Conservation (phyloP, 371 early-diverging fungal species). For the Mortierella sp. region DNA sequence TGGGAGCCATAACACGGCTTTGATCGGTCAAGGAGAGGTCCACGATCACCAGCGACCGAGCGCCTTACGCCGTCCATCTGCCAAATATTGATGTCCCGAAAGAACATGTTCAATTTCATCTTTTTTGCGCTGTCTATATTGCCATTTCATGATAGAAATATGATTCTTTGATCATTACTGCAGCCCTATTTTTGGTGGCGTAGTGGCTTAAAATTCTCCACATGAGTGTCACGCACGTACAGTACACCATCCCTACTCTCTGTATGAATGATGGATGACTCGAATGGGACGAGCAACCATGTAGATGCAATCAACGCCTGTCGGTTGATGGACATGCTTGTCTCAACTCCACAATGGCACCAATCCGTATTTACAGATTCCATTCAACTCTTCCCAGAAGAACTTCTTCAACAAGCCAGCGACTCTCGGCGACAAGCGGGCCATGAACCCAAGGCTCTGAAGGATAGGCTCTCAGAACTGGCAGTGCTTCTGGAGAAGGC, state of each 20-base stretch:
- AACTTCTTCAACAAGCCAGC: constrained; percentile 5
- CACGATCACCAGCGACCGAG: no score
- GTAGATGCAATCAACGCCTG: constrained; percentile 22
- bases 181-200: not conserved
- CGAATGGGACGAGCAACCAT: not conserved
- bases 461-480: not conserved
- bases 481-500: not conserved
- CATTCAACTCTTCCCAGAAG: constrained; percentile 19
- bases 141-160: no score
- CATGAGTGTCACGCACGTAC: not conserved
- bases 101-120: no score
- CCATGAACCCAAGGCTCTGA: not conserved
- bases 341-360: constrained; percentile 10
- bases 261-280: not conserved
- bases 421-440: not conserved
- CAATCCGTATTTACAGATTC: constrained; percentile 13
- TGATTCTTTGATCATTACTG: no score
- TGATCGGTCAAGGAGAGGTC: no score
- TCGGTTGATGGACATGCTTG: constrained; percentile 14
- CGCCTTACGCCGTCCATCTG: no score
- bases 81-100: no score
- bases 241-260: not conserved
- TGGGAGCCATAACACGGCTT: no score
- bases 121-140: no score
- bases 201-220: not conserved